Conservation (phyloP, 805 yeast species). For the Kuraishia borneana region DNA sequence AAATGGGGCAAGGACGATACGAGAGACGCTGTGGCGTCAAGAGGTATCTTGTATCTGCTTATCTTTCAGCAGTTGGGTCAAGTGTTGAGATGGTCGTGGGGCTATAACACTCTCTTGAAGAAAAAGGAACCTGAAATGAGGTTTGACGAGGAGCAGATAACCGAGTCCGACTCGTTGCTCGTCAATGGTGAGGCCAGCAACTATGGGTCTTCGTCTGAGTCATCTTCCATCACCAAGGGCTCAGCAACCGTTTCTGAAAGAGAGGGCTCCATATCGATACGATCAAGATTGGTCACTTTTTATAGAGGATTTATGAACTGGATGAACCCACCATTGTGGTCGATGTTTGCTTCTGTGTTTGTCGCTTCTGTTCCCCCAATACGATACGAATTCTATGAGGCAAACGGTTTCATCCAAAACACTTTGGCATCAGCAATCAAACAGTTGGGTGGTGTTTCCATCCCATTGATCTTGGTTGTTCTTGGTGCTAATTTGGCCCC, state of each 20-base stretch:
- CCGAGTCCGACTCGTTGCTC: background rate
- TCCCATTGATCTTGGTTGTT: constrained; percentile 66
- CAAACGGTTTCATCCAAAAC: constrained; percentile 50
- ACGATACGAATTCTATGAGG: constrained; percentile 45
- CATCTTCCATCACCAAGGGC: background rate
- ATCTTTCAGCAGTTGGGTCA: constrained; percentile 81
- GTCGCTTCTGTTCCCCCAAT: constrained; percentile 58
- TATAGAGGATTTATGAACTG: constrained; percentile 19
- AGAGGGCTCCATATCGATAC: background rate
- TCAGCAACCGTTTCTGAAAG: background rate
- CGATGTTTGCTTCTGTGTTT: constrained; percentile 58
- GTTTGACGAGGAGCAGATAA: background rate
- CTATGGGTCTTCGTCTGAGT: background rate
- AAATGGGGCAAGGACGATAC: constrained; percentile 64
- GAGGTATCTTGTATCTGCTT: constrained; percentile 65
- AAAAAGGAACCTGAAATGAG: constrained; percentile 29
- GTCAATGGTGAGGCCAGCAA: background rate
- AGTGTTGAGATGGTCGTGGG: constrained; percentile 81
- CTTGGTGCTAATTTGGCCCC: constrained; percentile 74
- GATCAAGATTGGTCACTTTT: background rate
- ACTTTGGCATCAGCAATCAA: constrained; percentile 53
- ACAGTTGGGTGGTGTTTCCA: constrained; percentile 64
- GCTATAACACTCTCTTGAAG: constrained; percentile 58
- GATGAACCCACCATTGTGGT: constrained; percentile 79
- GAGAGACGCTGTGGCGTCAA: constrained; percentile 60